A percentile compares a stretch with the other conserved stretches of the same genome.
Evolutionary conservation across 2,329 filamentous ascomycete species (phyloP).

Genomic region (Colletotrichum spaethianum): DNA sequence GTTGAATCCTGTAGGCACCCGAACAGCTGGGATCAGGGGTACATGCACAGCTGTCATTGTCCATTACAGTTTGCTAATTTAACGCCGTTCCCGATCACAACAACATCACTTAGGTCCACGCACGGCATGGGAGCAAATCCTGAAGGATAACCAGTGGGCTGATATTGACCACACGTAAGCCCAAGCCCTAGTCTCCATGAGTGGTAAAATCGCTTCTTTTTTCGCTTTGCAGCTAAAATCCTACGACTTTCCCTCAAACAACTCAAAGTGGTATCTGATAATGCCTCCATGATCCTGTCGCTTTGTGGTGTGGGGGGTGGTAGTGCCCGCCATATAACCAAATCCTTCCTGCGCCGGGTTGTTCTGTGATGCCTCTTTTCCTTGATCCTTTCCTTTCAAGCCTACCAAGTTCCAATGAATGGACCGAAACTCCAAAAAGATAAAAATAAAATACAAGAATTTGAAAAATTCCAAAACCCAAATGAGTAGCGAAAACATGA

Average conservation of each 20-base stretch:
- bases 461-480: too few relatives aligned
- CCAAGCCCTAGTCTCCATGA: background rate
- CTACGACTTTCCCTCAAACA: background rate
- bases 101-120: background rate
- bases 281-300: background rate
- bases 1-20: background rate
- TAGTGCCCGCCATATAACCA: background rate
- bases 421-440: background rate
- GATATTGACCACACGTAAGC: too few relatives aligned
- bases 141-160: background rate
- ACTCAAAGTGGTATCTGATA: background rate
- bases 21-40: background rate
- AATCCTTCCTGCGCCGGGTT: background rate
- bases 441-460: too few relatives aligned
- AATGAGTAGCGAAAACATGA: background rate
- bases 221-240: background rate
- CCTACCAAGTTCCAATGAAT: background rate
- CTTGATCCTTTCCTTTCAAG: background rate
- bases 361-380: slow-evolving; percentile 1
- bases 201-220: background rate
- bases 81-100: background rate
- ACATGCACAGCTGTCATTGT: background rate
- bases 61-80: background rate
- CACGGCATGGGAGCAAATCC: background rate
- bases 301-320: background rate